Evolutionary conservation across 345 rosid species (phyloP).

Genomic region (Bretschneidera sinensis): DNA sequence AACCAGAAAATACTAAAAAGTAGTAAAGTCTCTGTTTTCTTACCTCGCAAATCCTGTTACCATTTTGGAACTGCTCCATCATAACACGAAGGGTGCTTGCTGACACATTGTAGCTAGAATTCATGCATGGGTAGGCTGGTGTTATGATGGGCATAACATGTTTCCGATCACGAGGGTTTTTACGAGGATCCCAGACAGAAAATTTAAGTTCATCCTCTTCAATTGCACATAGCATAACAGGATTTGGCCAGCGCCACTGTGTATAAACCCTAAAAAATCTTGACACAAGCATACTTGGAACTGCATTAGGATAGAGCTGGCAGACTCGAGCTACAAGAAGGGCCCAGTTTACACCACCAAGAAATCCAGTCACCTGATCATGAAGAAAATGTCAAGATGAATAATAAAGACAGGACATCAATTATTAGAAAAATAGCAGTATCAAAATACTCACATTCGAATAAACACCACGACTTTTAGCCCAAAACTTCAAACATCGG

Average conservation of each 20-base stretch:
- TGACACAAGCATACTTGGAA: constrained; percentile 65
- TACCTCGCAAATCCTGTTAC: constrained; percentile 64
- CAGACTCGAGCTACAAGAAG: constrained; percentile 70
- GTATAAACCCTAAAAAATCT: constrained; percentile 70
- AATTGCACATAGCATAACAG: constrained; percentile 69
- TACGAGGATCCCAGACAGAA: constrained; percentile 73
- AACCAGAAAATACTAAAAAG: neutral
- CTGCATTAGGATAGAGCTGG: constrained; percentile 67
- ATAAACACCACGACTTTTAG: constrained; percentile 67
- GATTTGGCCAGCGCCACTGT: constrained; percentile 77
- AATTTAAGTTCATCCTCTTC: constrained; percentile 61
- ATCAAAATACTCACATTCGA: constrained; percentile 44
- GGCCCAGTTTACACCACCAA: constrained; percentile 82
- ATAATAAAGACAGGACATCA: neutral
- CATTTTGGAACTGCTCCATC: constrained; percentile 65
- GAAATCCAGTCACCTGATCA: constrained; percentile 74
- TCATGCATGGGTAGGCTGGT: constrained; percentile 76
- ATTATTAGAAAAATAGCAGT: neutral
- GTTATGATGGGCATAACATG: constrained; percentile 77
- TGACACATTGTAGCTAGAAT: constrained; percentile 76
- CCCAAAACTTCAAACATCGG: constrained; percentile 68
- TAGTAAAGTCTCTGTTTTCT: constrained; percentile 3
- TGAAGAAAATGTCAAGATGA: neutral
- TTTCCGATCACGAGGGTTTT: constrained; percentile 53
- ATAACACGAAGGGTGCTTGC: constrained; percentile 61